Percentiles rank a stretch among this genome's conserved stretches.
These are phyloP conservation scores for Yamadazyma scolyti DNA, from an alignment of 805 yeast species.

Conservation along the genomic window DNA sequence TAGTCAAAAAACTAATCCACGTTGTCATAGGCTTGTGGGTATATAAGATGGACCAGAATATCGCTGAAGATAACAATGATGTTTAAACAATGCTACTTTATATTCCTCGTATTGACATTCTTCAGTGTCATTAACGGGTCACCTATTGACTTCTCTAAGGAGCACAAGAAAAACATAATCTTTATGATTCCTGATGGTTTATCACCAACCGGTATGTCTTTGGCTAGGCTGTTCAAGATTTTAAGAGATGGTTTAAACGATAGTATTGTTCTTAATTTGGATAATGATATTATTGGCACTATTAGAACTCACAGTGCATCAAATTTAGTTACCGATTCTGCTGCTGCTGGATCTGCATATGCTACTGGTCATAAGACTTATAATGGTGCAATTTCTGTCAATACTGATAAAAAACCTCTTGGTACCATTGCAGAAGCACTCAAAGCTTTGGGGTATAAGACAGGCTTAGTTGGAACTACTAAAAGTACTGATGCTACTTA, in stretches of 20 bases:
- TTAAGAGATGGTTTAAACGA: conserved; percentile 48
- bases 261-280: conserved; percentile 58
- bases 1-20: no score
- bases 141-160: no score
- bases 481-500: conserved; percentile 95
- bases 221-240: conserved; percentile 76
- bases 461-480: conserved; percentile 92
- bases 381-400: conserved; percentile 91
- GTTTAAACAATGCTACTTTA: conserved; percentile 4
- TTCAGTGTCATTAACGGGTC: conserved; percentile 3
- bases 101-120: conserved; percentile 3
- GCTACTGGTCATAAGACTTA: conserved; percentile 79
- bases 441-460: conserved; percentile 71
- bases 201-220: conserved; percentile 84
- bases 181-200: conserved; percentile 95
- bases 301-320: conserved; percentile 78
- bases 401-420: conserved; percentile 64
- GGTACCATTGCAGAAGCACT: conserved; percentile 89
- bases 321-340: conserved; percentile 86
- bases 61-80: no score
- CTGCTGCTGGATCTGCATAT: conserved; percentile 97
- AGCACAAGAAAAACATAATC: conserved; percentile 69
- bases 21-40: no score
- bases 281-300: conserved; percentile 71
- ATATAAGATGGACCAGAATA: no score